A percentile compares a stretch with the other conserved stretches of the same genome.
Conservation (phyloP, 768 basidiomycete species). For the Nidula microcarpa region DNA sequence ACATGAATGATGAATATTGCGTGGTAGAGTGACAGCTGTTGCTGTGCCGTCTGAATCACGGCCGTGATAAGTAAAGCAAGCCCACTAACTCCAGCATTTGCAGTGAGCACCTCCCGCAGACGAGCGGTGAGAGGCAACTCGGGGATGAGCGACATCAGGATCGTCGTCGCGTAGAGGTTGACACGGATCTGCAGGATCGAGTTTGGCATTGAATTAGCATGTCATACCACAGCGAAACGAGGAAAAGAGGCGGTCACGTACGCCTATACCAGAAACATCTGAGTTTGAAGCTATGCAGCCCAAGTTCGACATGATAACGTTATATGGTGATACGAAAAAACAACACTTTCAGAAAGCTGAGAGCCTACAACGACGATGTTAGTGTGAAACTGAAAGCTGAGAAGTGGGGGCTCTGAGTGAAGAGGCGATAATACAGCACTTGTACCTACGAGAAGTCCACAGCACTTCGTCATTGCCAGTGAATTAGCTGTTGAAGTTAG, state of each 20-base stretch:
- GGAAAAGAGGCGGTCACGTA: background rate
- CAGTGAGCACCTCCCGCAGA: slow-evolving; percentile 6
- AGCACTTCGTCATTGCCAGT: too few species aligned
- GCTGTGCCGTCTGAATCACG: slow-evolving; percentile 6
- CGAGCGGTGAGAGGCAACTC: slow-evolving; percentile 3
- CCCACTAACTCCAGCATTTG: slow-evolving; percentile 8
- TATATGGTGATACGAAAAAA: too few species aligned
- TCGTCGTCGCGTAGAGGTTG: slow-evolving; percentile 9
- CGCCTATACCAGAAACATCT: slow-evolving; percentile 6
- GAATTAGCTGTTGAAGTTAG: too few species aligned
- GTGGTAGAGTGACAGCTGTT: slow-evolving; percentile 9
- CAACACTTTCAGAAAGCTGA: too few species aligned
- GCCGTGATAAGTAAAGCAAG: slow-evolving; percentile 9
- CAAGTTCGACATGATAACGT: too few species aligned
- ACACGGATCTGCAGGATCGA: slow-evolving; percentile 5
- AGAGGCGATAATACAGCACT: too few species aligned
- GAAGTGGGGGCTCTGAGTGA: too few species aligned
- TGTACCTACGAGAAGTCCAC: too few species aligned
- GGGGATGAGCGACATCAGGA: slow-evolving; percentile 8
- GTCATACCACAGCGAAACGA: background rate
- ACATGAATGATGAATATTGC: slow-evolving; percentile 11
- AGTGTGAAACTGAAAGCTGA: too few species aligned
- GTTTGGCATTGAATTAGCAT: background rate
- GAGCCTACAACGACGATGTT: too few species aligned
- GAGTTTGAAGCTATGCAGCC: background rate